phyloP scores from a whole-genome alignment of 169 alveolate genomes.

The Plasmodium adleri region DNA sequence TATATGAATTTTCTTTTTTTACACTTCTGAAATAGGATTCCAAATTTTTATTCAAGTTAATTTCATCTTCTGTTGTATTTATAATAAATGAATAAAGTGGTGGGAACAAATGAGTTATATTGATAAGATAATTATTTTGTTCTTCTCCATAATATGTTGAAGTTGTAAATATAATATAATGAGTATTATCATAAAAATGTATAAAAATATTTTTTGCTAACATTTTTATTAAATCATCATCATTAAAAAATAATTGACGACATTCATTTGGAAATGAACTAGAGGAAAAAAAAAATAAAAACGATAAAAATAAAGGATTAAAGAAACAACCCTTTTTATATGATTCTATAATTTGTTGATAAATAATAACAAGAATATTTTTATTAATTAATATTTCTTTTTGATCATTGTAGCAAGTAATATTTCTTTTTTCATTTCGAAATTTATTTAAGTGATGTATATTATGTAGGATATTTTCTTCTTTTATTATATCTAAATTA shows the following conservation, averaged over 20 bases:
- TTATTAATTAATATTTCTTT: conserved; percentile 15
- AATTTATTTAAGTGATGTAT: background rate
- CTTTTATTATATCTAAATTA: background rate
- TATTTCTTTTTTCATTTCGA: conserved; percentile 29
- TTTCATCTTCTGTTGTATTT: background rate
- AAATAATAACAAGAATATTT: background rate
- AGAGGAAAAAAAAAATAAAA: conserved; percentile 68
- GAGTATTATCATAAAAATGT: conserved; percentile 24
- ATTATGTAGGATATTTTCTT: background rate
- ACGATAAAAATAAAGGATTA: conserved; percentile 43
- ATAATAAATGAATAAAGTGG: conserved; percentile 36
- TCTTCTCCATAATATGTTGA: conserved; percentile 35
- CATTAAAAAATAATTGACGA: conserved; percentile 18
- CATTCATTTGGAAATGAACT: conserved; percentile 40
- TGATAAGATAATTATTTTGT: conserved; percentile 29
- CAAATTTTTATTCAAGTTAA: background rate
- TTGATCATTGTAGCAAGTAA: conserved; percentile 5
- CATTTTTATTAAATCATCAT: conserved; percentile 37
- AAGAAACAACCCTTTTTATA: conserved; percentile 45
- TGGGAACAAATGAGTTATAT: conserved; percentile 34
- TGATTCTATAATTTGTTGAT: conserved; percentile 52
- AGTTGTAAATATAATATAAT: conserved; percentile 41
- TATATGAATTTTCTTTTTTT: conserved; percentile 9
- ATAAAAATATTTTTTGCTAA: conserved; percentile 45
- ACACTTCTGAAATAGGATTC: conserved; percentile 16